phyloP scores from a whole-genome alignment of 257 asterid genomes.

The Primulina huaijiensis region DNA sequence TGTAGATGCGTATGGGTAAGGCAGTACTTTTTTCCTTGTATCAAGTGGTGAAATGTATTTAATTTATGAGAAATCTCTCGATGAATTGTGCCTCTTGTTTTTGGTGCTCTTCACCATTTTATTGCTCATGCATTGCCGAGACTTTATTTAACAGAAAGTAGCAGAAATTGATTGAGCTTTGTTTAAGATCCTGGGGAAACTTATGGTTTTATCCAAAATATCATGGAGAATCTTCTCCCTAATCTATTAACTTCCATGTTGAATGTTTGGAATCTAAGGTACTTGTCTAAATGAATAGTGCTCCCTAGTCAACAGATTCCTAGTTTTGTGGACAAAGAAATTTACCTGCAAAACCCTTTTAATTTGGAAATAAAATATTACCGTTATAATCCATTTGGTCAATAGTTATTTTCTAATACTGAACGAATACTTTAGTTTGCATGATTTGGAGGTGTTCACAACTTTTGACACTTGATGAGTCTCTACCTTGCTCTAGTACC shows the following conservation, averaged over 20 bases:
- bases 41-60: conserved; percentile 15
- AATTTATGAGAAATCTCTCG: background rate
- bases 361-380: no score
- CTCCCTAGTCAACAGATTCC: background rate
- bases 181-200: background rate
- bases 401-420: background rate
- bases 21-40: conserved; percentile 15
- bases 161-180: background rate
- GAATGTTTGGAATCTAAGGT: background rate
- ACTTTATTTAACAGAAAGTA: background rate
- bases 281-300: background rate
- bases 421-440: background rate
- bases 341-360: background rate
- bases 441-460: background rate
- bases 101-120: background rate
- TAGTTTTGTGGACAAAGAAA: background rate
- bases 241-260: background rate
- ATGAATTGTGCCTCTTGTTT: background rate
- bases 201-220: background rate
- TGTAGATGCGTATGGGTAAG: conserved; percentile 99
- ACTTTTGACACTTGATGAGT: background rate
- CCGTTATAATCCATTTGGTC: background rate
- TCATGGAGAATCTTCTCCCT: background rate
- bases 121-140: background rate
- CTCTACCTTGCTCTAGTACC: background rate